Evolutionary conservation across 768 basidiomycete genomes (phyloP), one percentile per base, ranked within the genome.

Genomic region (Leccinum sublutescens): DNA sequence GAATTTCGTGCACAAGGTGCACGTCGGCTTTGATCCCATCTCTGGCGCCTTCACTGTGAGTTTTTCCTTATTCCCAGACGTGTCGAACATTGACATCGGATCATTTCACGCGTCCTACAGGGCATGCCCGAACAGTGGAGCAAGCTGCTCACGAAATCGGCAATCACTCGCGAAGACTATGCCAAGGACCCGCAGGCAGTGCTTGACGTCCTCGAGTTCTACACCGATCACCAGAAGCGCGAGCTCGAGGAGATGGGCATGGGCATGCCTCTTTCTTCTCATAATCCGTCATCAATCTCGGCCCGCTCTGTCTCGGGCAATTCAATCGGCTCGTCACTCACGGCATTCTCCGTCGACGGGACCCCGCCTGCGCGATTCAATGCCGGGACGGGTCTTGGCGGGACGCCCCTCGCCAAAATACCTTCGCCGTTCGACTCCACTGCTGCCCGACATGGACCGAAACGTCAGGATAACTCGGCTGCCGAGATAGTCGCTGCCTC

Each of bases 81-180:
- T 10, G 47, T 50, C 27, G 49, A 45, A 43, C 48, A 14, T 45
- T 8, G 50, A 36, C 17, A 5, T 54, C 54, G 31, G 47, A 65
- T 45, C 27, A 54, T 43, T 12, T 52, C 38, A 45, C 11, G n/a
- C 31, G 23, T 40, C 48, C 31, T 49, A 29, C 63, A 95, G 93
- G 96, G 96, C 58, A 85, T 99, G 73, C 96, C 96, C 10, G 95
- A 97, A 57, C 93, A 96, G 79, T 99, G 96, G 96, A 91, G 85
- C 68, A 92, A 95, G 62, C 81, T 99, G n/a, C 82, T 99, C 67
- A 98, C 93, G 5, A 94, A 95, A 70, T 95, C 93, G 4, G 95
- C 95, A 34, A 97, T 99, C 74, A 99, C 96, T 2, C 89, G 93
- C 56, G 96, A 99, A 76, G 96, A 99, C 74, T 97, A 98, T 58